Percentiles rank a stretch among this genome's conserved stretches.
phyloP scores from a whole-genome alignment of 805 yeast species.

The Barnettozyma wickerhamii region DNA sequence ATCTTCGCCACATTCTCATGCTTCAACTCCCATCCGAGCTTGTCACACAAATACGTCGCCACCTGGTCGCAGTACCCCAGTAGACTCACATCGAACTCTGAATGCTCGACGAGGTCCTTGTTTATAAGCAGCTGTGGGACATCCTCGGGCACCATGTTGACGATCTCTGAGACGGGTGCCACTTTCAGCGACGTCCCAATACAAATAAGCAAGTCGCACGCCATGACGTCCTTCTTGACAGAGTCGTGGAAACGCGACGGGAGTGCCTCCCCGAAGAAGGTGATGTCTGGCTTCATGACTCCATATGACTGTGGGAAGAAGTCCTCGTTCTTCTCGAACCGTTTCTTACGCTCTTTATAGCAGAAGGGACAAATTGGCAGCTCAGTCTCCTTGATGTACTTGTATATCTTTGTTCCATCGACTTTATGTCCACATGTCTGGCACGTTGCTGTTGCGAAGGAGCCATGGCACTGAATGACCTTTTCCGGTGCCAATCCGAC shows the following conservation, averaged over 20 bases:
- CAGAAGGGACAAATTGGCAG: conserved; percentile 76
- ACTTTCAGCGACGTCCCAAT: conserved; percentile 91
- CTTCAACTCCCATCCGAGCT: conserved; percentile 55
- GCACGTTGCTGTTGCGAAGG: conserved; percentile 86
- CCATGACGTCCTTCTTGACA: conserved; percentile 52
- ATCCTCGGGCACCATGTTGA: conserved; percentile 63
- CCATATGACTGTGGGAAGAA: conserved; percentile 51
- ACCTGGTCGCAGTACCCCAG: conserved; percentile 84
- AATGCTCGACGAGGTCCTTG: conserved; percentile 68
- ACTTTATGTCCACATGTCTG: conserved; percentile 65
- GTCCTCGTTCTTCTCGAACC: conserved; percentile 25
- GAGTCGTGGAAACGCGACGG: conserved; percentile 64
- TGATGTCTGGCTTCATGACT: conserved; percentile 88
- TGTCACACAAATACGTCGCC: conserved; percentile 57
- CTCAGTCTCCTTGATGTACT: conserved; percentile 51
- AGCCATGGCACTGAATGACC: conserved; percentile 87
- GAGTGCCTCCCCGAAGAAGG: conserved; percentile 83
- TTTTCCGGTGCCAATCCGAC: conserved; percentile 69
- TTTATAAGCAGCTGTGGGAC: conserved; percentile 82
- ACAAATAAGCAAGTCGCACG: conserved; percentile 77
- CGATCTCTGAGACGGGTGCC: conserved; percentile 87
- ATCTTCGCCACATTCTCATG: conserved; percentile 46
- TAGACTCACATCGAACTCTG: conserved; percentile 72
- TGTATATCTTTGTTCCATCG: conserved; percentile 61
- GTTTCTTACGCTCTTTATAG: conserved; percentile 36